Conservation (phyloP, 345 rosid species). For the Gossypium thurberi region DNA sequence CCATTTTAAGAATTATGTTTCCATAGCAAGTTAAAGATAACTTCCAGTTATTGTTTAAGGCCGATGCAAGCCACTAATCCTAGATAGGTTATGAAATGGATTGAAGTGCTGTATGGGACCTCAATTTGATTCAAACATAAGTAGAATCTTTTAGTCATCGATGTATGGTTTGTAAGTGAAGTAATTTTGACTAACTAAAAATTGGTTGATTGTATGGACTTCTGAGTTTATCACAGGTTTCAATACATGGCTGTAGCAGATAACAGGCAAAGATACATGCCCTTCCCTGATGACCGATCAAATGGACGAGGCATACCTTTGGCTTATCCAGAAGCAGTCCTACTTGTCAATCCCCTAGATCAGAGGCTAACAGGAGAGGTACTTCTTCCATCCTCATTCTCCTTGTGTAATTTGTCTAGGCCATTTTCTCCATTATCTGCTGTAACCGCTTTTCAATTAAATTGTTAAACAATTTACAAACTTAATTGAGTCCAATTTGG, state of each 20-base stretch:
- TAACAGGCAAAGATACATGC: conserved; percentile 82
- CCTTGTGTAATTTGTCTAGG: background rate
- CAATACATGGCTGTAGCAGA: conserved; percentile 86
- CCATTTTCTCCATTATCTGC: background rate
- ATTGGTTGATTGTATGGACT: conserved; percentile 11
- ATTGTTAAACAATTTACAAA: background rate
- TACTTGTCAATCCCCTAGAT: conserved; percentile 63
- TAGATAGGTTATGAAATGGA: background rate
- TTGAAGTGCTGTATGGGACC: background rate
- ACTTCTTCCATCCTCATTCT: conserved; percentile 13
- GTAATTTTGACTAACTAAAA: background rate
- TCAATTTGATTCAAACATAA: background rate
- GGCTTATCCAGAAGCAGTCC: conserved; percentile 83
- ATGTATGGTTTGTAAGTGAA: background rate
- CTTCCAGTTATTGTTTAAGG: background rate
- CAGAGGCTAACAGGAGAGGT: conserved; percentile 72
- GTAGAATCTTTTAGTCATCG: background rate
- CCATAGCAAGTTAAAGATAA: background rate
- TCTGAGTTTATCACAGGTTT: conserved; percentile 49
- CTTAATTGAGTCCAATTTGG: background rate
- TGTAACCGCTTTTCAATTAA: background rate
- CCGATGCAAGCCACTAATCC: background rate
- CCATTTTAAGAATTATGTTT: background rate
- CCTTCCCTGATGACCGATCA: conserved; percentile 73
- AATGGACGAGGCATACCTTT: conserved; percentile 57